Evolutionary conservation across 139 green algal species (phyloP), one percentile per base, ranked within the genome.

Genomic region (Chlorella sp.): DNA sequence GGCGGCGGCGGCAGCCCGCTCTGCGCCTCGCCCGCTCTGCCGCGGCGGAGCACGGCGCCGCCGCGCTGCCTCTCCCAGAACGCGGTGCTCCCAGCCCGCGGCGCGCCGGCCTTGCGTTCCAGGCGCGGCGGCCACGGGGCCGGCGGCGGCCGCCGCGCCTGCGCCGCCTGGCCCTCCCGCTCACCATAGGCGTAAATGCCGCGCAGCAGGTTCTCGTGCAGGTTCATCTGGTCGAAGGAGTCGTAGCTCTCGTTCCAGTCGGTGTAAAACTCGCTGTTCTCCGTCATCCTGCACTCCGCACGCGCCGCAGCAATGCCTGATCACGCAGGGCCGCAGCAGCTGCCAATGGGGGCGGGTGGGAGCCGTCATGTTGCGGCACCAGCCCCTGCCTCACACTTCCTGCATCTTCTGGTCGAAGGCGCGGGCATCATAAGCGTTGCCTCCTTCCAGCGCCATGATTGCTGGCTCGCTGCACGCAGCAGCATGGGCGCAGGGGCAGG

Each of bases 181-280:
- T 68, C 75, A 98, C 96, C 96, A 74, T 98, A 99, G 8, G 94
- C 96, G 79, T 99, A 99, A 83, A 99, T 99, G 41, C 96, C 96
- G 79, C 96, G 92, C 75, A 99, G 90, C 79, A 99, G 90, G 83
- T 98, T 98, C 91, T 99, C 96, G 72, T 98, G 93, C 66, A 99
- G 90, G 40, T 84, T 82, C 96, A 99, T 99, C 80, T 94, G 84
- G 84, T 99, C 96, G 79, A 99, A 99, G 53, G 89, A 93, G 46
- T 99, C 96, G 81, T 86, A 96, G 33, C 87, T 90, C 90, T 99
- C 96, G 69, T 97, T 94, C 96, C 96, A 99, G 59, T 98, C 97
- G 25, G 93, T 97, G 90, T 95, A 97, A 83, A 96, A 96, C 45
- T 93, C 88, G 67, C 88, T 85, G 62, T 82, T 83, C 35, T 87